Conservation (phyloP, 768 basidiomycete species). For the Lactarius vividus region DNA sequence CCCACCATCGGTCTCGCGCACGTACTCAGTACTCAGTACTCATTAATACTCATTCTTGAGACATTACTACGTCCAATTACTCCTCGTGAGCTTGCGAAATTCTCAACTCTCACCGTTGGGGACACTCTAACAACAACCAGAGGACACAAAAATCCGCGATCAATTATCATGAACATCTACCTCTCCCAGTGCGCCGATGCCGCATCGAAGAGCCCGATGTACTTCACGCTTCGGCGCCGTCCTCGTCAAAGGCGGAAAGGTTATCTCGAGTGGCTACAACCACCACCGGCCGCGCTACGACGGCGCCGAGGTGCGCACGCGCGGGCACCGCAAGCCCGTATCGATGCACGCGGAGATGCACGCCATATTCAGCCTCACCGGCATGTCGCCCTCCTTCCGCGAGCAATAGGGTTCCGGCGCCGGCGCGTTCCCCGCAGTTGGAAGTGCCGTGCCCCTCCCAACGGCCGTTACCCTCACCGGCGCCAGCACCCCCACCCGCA, state of each 20-base stretch:
- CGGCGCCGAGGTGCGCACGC: slow-evolving; percentile 40
- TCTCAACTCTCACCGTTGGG: neutral
- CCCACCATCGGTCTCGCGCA: neutral
- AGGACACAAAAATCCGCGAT: neutral
- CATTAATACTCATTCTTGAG: neutral
- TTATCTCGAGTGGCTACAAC: slow-evolving; percentile 52
- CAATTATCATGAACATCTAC: slow-evolving; percentile 44
- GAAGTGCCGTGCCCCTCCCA: slow-evolving; percentile 7
- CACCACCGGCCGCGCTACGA: slow-evolving; percentile 56
- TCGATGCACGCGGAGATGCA: slow-evolving; percentile 65
- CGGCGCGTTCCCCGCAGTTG: slow-evolving; percentile 30
- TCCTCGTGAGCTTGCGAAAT: neutral
- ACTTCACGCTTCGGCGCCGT: slow-evolving; percentile 48
- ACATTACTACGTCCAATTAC: neutral
- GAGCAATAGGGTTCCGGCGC: slow-evolving; percentile 41
- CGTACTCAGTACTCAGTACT: too few relatives aligned
- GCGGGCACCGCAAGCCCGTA: slow-evolving; percentile 42
- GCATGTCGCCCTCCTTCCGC: slow-evolving; percentile 51
- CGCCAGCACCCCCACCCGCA: slow-evolving; percentile 24
- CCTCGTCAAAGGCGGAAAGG: slow-evolving; percentile 54
- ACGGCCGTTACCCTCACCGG: slow-evolving; percentile 24
- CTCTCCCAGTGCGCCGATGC: slow-evolving; percentile 49
- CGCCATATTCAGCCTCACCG: slow-evolving; percentile 50
- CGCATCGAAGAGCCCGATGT: slow-evolving; percentile 51
- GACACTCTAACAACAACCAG: neutral